Percentiles rank a stretch among this genome's conserved stretches.
Evolutionary conservation across 2,329 filamentous ascomycete genomes (phyloP).

Genomic region (Epicoccum sorghinum): DNA sequence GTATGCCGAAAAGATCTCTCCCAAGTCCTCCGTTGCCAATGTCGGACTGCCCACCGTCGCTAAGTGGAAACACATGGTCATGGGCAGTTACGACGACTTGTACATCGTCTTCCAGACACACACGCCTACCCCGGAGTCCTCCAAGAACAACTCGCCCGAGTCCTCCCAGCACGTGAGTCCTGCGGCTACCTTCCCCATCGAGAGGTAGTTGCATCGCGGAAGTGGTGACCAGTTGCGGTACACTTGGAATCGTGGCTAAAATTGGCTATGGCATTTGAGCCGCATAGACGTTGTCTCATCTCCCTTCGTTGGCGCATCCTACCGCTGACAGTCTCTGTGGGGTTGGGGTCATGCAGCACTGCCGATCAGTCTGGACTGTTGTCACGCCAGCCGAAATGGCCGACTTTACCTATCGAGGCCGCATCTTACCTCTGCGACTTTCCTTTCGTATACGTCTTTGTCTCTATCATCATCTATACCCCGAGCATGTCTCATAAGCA

Average conservation of each 20-base stretch:
- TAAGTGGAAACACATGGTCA: conserved; percentile 54
- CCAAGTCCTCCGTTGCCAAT: conserved; percentile 55
- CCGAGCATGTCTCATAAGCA: conserved; percentile 25
- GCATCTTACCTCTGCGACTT: background rate
- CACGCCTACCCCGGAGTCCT: conserved; percentile 41
- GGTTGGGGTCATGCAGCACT: conserved; percentile 15
- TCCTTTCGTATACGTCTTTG: conserved; percentile 11
- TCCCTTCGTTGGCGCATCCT: conserved; percentile 15
- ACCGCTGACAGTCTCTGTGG: conserved; percentile 2
- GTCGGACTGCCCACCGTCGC: conserved; percentile 53
- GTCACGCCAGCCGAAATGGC: conserved; percentile 1
- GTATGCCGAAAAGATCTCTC: conserved; percentile 53
- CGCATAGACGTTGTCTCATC: conserved; percentile 20
- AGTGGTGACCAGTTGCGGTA: conserved; percentile 18
- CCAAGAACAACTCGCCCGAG: conserved; percentile 48
- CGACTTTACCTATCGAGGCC: conserved; percentile 1
- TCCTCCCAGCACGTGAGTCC: conserved; percentile 47
- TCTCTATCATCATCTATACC: conserved; percentile 28
- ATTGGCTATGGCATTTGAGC: conserved; percentile 12
- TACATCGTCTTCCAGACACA: conserved; percentile 56
- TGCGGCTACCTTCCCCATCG: conserved; percentile 39
- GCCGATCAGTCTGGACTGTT: conserved; percentile 9
- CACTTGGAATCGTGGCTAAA: conserved; percentile 12
- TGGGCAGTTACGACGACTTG: conserved; percentile 55
- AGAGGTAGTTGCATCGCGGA: conserved; percentile 31